Evolutionary conservation across 2,329 filamentous ascomycete genomes (phyloP).

Genomic region (Hymenoscyphus linearis): DNA sequence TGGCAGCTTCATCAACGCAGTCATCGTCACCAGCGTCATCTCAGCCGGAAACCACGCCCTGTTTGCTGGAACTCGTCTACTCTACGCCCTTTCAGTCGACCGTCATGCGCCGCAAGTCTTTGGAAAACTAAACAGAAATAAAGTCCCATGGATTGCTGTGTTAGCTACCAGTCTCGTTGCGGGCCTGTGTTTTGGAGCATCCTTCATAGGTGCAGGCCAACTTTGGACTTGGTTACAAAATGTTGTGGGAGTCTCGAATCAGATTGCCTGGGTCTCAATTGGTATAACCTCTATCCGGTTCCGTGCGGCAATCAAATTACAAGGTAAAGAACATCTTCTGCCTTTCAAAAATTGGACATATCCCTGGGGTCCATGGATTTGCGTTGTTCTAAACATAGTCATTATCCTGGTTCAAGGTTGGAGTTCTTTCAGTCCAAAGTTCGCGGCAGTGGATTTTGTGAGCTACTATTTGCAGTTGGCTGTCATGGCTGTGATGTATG

Average conservation of each 20-base stretch:
- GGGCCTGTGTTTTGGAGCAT: constrained; percentile 58
- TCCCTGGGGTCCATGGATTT: constrained; percentile 53
- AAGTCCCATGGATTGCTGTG: constrained; percentile 49
- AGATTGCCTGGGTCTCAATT: constrained; percentile 61
- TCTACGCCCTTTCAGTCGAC: constrained; percentile 52
- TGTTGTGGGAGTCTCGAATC: constrained; percentile 62
- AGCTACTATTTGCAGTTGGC: constrained; percentile 60
- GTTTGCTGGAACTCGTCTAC: constrained; percentile 49
- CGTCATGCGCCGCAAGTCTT: constrained; percentile 53
- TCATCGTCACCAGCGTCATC: constrained; percentile 53
- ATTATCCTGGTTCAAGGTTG: constrained; percentile 61
- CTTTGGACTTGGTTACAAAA: constrained; percentile 65
- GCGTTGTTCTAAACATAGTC: constrained; percentile 51
- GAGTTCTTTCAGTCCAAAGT: constrained; percentile 55
- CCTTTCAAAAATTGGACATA: constrained; percentile 65
- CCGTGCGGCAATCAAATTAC: constrained; percentile 49
- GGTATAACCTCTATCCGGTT: constrained; percentile 61
- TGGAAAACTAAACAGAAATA: constrained; percentile 42
- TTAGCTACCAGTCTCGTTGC: constrained; percentile 48
- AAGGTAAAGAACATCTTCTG: constrained; percentile 55
- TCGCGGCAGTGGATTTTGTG: constrained; percentile 55
- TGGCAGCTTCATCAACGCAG: constrained; percentile 55
- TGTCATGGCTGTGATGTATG: constrained; percentile 50
- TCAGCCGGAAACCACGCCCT: constrained; percentile 55
- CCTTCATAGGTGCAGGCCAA: constrained; percentile 59